Evolutionary conservation across 352 stramenopile species (phyloP), one percentile per base, ranked within the genome.

Genomic region (Thalassiosira hispida): DNA sequence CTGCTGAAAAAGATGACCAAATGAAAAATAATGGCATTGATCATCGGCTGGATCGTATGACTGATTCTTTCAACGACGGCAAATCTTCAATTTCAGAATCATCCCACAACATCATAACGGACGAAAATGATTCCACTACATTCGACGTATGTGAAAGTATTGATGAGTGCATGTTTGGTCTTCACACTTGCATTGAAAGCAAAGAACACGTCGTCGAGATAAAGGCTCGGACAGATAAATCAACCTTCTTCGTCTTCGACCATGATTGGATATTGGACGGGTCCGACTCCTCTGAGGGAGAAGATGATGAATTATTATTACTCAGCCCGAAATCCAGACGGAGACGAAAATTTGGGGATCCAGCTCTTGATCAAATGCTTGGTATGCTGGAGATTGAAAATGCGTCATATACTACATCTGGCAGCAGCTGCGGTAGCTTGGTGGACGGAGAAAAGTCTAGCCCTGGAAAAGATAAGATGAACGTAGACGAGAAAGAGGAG

Each of bases 221-320:
- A 14, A 70, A 42, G 35, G 27, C 44, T 22, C n/a, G 16, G 44
- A 68, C 12, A 12, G 2, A 65, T 35, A 51, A 38, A 38, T 8
- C 31, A 3, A 38, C n/a, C n/a, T n/a, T 38, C 14, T 25, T 25
- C 4, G 38, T 0, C n/a, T 67, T 63, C 65, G 65, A 78, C 23
- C 69, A 81, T 27, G 77, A 85, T 65, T 85, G 77, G 77, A 62
- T 85, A 42, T 59, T 85, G 29, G 77, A 85, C 49, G 77, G 77
- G 5, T 51, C 62, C 22, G 46, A 72, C 33, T 40, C 27, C 18
- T 60, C 53, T 1, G 25, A 66, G 33, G 38, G 59, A 29, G 55
- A 59, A 42, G 55, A 64, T 22, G 65, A 35, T 33, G 8, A 2
- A 65, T 40, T 27, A n/a, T n/a, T n/a, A 69, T 20, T 44, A 35